Base-by-base conservation (phyloP, 2,329 filamentous ascomycete species). In the Bipolaris oryzae region DNA sequence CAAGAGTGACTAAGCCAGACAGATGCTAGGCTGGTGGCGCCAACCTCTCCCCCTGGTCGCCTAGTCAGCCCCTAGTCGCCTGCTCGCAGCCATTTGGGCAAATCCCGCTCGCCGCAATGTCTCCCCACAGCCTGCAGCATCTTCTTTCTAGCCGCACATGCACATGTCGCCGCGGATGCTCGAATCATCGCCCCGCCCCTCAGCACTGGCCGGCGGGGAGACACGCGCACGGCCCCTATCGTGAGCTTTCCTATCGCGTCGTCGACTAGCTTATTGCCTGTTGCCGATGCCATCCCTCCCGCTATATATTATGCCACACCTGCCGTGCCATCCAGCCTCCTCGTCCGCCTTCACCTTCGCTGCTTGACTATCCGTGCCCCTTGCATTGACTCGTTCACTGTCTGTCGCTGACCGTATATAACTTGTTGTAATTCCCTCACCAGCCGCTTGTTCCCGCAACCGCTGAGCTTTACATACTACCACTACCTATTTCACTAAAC, bases 261-360 rank as follows among this genome's bases (percentile, higher is more conserved):
- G 54, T 58, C 60, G 57, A 52, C 59, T 68, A 68, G 66, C 58
- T 61, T 34, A 44, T 48, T 38, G 55, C 57, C 52, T 64, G 61
- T 58, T 57, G 52, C 55, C 55, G 49, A 63, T 57, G 49, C 57
- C 62, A 61, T 54, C 53, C 66, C 65, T 60, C 65, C 62, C 71
- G 69, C n/a, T 33, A 44, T 44, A 44, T 72, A 71, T 74, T 70
- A 64, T 56, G 46, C 38, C 18, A 37, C 49, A 23, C 38, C 37
- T 55, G 49, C 48, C 61, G 53, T 56, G 55, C 48, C 50, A 39
- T 51, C 56, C 61, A 60, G 52, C 54, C 55, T 65, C 53, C 54
- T 45, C 46, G 51, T 55, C 60, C 58, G 54, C 62, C 50, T 58
- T 63, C 67, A 68, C 73, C 60, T 60, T 76, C 71, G 71, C 66